Conservation (phyloP, 176 grass and related monocot genomes). For the Dendrocalamus sinicus region DNA sequence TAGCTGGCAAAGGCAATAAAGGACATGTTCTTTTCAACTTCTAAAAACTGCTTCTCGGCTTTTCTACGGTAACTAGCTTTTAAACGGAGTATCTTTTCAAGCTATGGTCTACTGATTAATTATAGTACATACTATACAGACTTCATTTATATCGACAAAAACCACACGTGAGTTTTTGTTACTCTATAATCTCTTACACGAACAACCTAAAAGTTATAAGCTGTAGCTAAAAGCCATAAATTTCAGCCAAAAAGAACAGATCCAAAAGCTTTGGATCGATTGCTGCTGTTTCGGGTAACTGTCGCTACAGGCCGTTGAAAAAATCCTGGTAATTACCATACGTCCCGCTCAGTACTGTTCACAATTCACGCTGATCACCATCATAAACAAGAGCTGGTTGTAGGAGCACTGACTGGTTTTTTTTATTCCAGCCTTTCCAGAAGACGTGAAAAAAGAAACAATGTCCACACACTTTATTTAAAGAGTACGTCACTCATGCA, state of each 20-base stretch:
- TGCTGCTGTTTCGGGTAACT: not conserved
- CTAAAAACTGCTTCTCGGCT: accelerated
- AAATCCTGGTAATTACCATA: not conserved
- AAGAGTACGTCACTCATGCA: not conserved
- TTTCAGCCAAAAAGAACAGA: no score
- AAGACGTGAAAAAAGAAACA: not conserved
- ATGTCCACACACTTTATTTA: not conserved
- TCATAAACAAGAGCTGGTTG: not conserved
- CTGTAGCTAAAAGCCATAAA: no score
- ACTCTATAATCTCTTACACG: no score
- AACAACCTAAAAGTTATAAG: no score
- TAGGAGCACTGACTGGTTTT: not conserved
- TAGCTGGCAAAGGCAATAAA: not conserved
- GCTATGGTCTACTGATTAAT: no score
- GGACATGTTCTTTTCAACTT: no score
- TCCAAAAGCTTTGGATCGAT: not conserved
- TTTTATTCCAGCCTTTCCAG: not conserved
- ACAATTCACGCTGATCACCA: not conserved
- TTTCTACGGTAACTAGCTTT: no score
- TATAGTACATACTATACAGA: no score
- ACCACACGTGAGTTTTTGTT: no score
- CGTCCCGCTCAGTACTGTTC: not conserved
- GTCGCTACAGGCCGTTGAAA: not conserved
- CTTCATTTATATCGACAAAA: no score
- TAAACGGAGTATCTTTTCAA: no score